Percentiles rank a stretch among this genome's conserved stretches.
Evolutionary conservation across 2,329 filamentous ascomycete species (phyloP).

Genomic region (Immersiporthe knoxdaviesiana): DNA sequence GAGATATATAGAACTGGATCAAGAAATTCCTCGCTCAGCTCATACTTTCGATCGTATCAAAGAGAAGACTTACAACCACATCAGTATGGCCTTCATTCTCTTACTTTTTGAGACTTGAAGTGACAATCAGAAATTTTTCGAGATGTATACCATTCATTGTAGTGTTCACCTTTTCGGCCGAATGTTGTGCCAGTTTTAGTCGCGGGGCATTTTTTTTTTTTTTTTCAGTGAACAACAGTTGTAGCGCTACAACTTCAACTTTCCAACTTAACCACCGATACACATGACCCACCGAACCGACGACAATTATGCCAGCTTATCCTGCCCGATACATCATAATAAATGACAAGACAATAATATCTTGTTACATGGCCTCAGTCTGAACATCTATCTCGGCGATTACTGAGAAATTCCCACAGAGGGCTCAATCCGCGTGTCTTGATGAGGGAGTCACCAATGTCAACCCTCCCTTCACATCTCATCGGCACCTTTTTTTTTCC

Average conservation of each 20-base stretch:
- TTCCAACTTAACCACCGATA: neutral
- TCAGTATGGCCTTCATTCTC: too few relatives aligned
- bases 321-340: neutral
- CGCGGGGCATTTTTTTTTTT: neutral
- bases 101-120: too few relatives aligned
- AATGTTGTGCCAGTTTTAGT: neutral
- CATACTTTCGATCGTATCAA: conserved; percentile 20
- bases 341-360: neutral
- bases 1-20: neutral
- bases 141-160: neutral
- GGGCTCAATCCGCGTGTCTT: neutral
- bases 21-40: conserved; percentile 26
- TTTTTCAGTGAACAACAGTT: neutral
- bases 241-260: neutral
- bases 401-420: too few relatives aligned
- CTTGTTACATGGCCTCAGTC: neutral
- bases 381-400: neutral
- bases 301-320: neutral
- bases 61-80: too few relatives aligned
- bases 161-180: neutral
- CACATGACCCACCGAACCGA: neutral
- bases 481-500: neutral
- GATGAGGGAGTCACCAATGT: neutral
- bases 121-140: too few relatives aligned
- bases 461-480: neutral